phyloP scores from a whole-genome alignment of 257 asterid species.

The Solanum habrochaites region DNA sequence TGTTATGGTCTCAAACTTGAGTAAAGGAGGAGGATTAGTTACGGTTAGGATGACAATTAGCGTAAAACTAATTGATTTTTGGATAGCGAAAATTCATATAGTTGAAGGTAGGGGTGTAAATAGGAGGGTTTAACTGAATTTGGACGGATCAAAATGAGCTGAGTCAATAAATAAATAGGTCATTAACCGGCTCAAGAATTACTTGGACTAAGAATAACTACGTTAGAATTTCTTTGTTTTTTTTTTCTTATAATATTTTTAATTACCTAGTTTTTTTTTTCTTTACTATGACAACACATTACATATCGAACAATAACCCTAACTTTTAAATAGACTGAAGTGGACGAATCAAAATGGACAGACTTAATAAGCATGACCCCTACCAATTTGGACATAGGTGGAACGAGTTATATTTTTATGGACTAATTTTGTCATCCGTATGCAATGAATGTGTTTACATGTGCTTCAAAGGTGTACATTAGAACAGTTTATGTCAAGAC shows the following conservation, averaged over 20 bases:
- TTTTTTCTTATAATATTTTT: background rate
- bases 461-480: background rate
- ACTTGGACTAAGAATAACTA: background rate
- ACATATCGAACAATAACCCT: background rate
- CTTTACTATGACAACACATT: background rate
- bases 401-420: background rate
- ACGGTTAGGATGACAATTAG: background rate
- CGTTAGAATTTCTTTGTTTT: background rate
- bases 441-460: background rate
- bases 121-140: background rate
- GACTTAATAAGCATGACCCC: background rate
- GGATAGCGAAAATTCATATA: background rate
- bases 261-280: background rate
- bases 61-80: background rate
- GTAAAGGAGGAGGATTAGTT: background rate
- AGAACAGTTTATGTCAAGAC: background rate
- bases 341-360: background rate
- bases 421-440: background rate
- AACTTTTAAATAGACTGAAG: background rate
- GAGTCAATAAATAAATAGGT: background rate
- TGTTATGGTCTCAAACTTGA: background rate
- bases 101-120: background rate
- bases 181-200: background rate
- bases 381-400: background rate
- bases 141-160: fast-evolving